These are phyloP conservation scores for Dothistroma pini DNA, from an alignment of 2,329 filamentous ascomycete genomes.

Conservation along the genomic window DNA sequence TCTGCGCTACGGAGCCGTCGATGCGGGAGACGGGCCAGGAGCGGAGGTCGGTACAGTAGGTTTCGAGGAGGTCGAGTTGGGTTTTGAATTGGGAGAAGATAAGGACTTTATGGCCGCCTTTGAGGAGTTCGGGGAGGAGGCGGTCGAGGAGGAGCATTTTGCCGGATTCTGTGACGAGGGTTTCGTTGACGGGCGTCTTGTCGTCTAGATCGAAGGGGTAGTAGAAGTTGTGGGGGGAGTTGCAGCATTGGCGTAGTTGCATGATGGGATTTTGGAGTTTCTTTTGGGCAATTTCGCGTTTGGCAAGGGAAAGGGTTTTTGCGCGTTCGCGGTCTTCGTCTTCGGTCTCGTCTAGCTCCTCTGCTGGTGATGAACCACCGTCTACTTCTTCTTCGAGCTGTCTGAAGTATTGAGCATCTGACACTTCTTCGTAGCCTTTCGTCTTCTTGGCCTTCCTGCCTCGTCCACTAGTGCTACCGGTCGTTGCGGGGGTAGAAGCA, in stretches of 20 bases:
- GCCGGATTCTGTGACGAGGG: constrained; percentile 78
- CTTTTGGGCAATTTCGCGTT: constrained; percentile 83
- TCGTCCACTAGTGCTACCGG: constrained; percentile 48
- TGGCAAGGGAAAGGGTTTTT: constrained; percentile 71
- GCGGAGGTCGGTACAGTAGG: constrained; percentile 76
- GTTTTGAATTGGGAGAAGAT: constrained; percentile 98
- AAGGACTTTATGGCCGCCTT: constrained; percentile 78
- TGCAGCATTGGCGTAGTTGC: constrained; percentile 87
- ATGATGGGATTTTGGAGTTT: constrained; percentile 91
- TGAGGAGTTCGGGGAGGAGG: constrained; percentile 71
- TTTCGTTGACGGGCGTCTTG: constrained; percentile 65
- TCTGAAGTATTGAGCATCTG: constrained; percentile 79
- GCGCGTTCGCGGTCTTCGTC: constrained; percentile 63
- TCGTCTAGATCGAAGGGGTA: constrained; percentile 71
- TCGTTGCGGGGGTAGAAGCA: constrained; percentile 66
- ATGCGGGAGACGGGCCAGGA: constrained; percentile 83
- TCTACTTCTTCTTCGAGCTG: constrained; percentile 57
- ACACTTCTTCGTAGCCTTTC: constrained; percentile 65
- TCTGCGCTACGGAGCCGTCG: constrained; percentile 79
- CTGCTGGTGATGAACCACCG: constrained; percentile 47
- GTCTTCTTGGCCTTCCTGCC: constrained; percentile 52
- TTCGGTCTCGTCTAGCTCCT: constrained; percentile 37
- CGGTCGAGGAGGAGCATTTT: constrained; percentile 95
- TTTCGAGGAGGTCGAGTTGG: constrained; percentile 83
- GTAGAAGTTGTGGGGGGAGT: constrained; percentile 95